These are phyloP conservation scores for Talaromyces sp. DNA, from an alignment of 2,329 filamentous ascomycete genomes.

Conservation along the genomic window DNA sequence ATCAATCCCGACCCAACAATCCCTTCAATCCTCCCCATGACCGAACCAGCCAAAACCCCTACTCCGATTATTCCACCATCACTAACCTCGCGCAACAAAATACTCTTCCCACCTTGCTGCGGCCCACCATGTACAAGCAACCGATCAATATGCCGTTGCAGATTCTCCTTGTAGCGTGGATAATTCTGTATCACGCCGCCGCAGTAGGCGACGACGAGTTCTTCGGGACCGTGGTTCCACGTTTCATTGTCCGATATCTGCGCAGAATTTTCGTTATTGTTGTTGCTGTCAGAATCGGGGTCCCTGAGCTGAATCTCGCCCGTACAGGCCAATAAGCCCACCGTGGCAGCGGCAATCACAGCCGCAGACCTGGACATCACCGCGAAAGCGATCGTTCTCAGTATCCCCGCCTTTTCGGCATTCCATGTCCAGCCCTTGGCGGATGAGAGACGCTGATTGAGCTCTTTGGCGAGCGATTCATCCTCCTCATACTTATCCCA, in stretches of 20 bases:
- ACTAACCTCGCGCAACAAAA: conserved; percentile 49
- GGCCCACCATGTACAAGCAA: conserved; percentile 41
- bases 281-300: background rate
- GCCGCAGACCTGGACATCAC: conserved; percentile 68
- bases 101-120: conserved; percentile 45
- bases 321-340: conserved; percentile 64
- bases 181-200: conserved; percentile 75
- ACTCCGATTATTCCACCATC: conserved; percentile 54
- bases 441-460: conserved; percentile 50
- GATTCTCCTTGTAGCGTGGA: conserved; percentile 65
- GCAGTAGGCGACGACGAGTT: conserved; percentile 71
- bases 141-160: conserved; percentile 64
- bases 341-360: conserved; percentile 65
- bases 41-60: conserved; percentile 49
- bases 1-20: conserved; percentile 24
- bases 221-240: conserved; percentile 43
- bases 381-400: conserved; percentile 63
- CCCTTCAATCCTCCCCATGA: conserved; percentile 30
- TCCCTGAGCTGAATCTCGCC: conserved; percentile 55
- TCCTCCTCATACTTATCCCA: conserved; percentile 29
- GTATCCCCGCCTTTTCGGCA: conserved; percentile 52
- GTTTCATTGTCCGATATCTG: conserved; percentile 11
- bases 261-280: background rate
- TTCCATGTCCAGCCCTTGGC: conserved; percentile 57
- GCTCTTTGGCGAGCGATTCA: conserved; percentile 43